Conservation (phyloP, 129 eudicot species). For the Saussurea involucrata region DNA sequence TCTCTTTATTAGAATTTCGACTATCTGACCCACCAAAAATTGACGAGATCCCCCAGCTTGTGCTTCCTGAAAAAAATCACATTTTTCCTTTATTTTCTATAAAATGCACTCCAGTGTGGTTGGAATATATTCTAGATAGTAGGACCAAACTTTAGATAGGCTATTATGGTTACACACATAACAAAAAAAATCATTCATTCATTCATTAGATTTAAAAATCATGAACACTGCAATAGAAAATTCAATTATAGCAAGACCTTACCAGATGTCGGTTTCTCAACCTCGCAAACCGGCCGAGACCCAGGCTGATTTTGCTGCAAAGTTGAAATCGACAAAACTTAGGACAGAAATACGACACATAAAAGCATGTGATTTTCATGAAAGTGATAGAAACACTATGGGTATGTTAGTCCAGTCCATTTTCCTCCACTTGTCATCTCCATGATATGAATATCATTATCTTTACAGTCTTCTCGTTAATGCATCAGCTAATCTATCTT, state of each 20-base stretch:
- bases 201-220: too few species aligned
- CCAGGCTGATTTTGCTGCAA: slow-evolving; percentile 37
- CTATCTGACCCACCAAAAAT: slow-evolving; percentile 75
- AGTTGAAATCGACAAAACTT: background rate
- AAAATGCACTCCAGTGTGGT: background rate
- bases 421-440: background rate
- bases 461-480: background rate
- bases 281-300: slow-evolving; percentile 62
- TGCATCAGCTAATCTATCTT: too few species aligned
- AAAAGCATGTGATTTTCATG: background rate
- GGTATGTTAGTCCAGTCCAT: background rate
- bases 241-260: slow-evolving; percentile 8
- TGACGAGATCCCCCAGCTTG: slow-evolving; percentile 90
- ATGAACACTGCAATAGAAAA: too few species aligned
- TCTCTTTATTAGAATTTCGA: slow-evolving; percentile 65
- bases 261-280: slow-evolving; percentile 67
- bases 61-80: slow-evolving; percentile 36
- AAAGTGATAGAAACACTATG: background rate
- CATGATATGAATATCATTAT: background rate
- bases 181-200: background rate
- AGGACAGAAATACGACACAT: background rate
- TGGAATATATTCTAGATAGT: background rate
- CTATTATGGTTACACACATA: background rate
- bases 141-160: background rate
- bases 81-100: background rate